Evolutionary conservation across 2,329 filamentous ascomycete species (phyloP).

Genomic region (Curvularia spicifera): DNA sequence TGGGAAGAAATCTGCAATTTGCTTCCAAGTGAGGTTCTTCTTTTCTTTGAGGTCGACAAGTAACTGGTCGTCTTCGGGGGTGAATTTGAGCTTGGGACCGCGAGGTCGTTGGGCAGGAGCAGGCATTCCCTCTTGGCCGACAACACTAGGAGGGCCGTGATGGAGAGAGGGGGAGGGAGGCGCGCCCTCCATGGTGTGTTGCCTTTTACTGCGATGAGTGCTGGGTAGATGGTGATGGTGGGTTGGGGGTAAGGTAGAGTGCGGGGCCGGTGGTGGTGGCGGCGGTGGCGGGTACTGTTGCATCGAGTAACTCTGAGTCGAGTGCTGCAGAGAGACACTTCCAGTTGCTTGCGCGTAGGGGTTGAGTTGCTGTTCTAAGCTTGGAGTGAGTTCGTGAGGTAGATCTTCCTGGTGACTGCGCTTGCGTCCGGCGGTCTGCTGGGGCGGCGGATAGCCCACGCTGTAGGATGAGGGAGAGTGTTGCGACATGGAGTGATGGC

Average conservation of each 20-base stretch:
- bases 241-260: conserved; percentile 37
- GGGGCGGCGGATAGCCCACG: conserved; percentile 44
- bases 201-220: conserved; percentile 68
- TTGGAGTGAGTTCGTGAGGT: conserved; percentile 48
- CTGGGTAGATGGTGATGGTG: conserved; percentile 86
- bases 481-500: conserved; percentile 48
- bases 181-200: conserved; percentile 59
- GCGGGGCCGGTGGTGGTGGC: conserved; percentile 23
- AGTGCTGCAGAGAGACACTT: conserved; percentile 50
- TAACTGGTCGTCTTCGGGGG: conserved; percentile 85
- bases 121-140: conserved; percentile 88
- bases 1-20: conserved; percentile 95
- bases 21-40: conserved; percentile 94
- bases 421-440: conserved; percentile 49
- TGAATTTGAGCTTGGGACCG: conserved; percentile 92
- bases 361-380: conserved; percentile 50
- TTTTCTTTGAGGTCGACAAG: conserved; percentile 92
- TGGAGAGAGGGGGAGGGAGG: conserved; percentile 46
- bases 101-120: conserved; percentile 78
- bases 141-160: conserved; percentile 78
- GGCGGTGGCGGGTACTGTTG: conserved; percentile 46
- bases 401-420: conserved; percentile 52
- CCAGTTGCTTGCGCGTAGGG: conserved; percentile 47
- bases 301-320: conserved; percentile 46
- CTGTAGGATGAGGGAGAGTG: conserved; percentile 48